These are phyloP conservation scores for Nepenthes alata DNA, from an alignment of 179 eudicot genomes.

Conservation along the genomic window DNA sequence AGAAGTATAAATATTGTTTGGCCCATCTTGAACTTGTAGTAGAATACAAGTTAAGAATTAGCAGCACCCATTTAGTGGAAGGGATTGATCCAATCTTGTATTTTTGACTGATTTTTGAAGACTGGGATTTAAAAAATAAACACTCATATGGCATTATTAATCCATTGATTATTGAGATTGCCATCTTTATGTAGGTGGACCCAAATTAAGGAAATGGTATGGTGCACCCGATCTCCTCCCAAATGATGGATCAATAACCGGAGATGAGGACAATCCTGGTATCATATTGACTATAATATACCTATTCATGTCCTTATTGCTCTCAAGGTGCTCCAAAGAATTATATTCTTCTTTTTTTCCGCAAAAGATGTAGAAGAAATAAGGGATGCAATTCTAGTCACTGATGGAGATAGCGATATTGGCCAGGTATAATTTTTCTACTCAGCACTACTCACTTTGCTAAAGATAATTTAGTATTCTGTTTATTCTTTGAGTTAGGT, in stretches of 20 bases:
- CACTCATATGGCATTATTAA: no score
- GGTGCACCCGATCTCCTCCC: constrained; percentile 88
- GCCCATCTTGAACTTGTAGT: no score
- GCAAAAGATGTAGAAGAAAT: constrained; percentile 48
- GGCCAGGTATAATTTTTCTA: constrained; percentile 57
- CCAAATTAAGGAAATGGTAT: constrained; percentile 94
- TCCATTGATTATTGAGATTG: background rate
- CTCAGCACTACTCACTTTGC: background rate
- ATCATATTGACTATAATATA: background rate
- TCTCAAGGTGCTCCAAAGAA: background rate
- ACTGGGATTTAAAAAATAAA: no score
- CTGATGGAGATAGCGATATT: constrained; percentile 88
- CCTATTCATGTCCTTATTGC: background rate
- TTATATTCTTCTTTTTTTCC: constrained; percentile 1
- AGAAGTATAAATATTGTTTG: no score
- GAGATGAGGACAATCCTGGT: constrained; percentile 37
- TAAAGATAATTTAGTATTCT: background rate
- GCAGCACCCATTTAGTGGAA: no score
- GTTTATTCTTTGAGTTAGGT: background rate
- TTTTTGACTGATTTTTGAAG: no score
- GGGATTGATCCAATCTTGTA: no score
- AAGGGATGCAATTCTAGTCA: constrained; percentile 73
- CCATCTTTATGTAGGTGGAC: constrained; percentile 54
- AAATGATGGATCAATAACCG: constrained; percentile 43
- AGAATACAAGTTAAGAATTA: no score